Base-by-base conservation (phyloP, 495 filamentous ascomycete genomes). In the Cairneyella variabilis region DNA sequence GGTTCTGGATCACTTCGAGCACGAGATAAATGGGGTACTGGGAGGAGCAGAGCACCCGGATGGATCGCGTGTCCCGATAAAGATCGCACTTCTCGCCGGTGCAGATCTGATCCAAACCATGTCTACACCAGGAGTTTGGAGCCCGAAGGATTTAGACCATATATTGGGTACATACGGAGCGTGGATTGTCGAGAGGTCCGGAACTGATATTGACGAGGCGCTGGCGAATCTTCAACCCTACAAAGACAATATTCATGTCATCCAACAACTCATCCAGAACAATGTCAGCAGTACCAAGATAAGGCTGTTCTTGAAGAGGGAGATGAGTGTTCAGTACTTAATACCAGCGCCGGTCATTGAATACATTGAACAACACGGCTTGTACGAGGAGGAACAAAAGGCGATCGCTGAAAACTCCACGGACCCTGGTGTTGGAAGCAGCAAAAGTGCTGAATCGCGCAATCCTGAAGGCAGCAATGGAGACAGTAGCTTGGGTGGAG, bases 261-360 rank as follows among this genome's bases (percentile, higher is more conserved):
- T 96, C 57, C 84, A 86, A 59, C 90, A 95, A 62, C 79, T 93
- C 43, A 91, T 97, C 42, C 84, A 89, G 40, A 96, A 96, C 62
- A 87, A 95, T 60, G 87, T 97, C 54, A 89, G 84, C 63, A 90
- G 85, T 40, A 95, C 90, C 26, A 93, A 92, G 69, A 91, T 96
- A 48, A 81, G 90, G 23, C 73, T 93, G 7, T 93, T 96, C 68
- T 66, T 92, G 43, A 78, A 84, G 55, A 82, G 86, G 58, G 87
- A 90, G 57, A 85, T 95, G 76, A 91, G 87, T 59, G 63, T 67
- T 20, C 64, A 59, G 51, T 86, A 83, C 53, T 59, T 85, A 17
- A 80, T 86, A 26, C 83, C 82, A 0, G 72, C 76, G 8, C 75
- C 80, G 1, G 85, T 90, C 39, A 86, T 90, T 28, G 71, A 85